Conservation (phyloP, 1,284 basidiomycete species). For the Malassezia slooffiae region DNA sequence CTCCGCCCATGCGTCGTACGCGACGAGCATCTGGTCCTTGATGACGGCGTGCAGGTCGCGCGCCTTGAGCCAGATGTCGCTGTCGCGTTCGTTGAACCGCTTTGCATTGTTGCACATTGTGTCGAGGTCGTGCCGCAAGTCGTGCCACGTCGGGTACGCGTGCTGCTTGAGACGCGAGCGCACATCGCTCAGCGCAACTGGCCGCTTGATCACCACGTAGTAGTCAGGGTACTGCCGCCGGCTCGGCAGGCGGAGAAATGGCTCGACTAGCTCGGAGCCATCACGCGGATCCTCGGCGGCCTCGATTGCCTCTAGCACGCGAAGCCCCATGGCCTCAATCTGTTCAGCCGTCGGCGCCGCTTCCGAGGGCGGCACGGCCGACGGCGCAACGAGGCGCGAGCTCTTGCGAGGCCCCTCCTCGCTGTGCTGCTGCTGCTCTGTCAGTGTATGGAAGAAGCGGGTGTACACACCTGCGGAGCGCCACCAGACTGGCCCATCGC, state of each 20-base stretch:
- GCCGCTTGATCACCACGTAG: slow-evolving; percentile 70
- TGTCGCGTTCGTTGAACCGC: slow-evolving; percentile 74
- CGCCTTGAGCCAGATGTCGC: slow-evolving; percentile 73
- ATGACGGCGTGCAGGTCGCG: slow-evolving; percentile 54
- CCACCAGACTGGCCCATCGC: too few relatives aligned
- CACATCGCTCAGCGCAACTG: slow-evolving; percentile 76
- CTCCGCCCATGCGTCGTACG: slow-evolving; percentile 7
- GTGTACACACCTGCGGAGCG: too few relatives aligned
- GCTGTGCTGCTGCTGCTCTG: neutral
- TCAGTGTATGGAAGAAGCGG: neutral
- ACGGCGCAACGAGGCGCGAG: slow-evolving; percentile 2
- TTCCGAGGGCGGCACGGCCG: neutral
- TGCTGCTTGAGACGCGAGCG: slow-evolving; percentile 57
- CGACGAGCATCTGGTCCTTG: slow-evolving; percentile 17
- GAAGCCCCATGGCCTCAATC: slow-evolving; percentile 2
- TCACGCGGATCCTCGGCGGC: slow-evolving; percentile 22
- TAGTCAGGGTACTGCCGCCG: slow-evolving; percentile 79
- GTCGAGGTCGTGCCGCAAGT: slow-evolving; percentile 69
- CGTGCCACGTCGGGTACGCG: slow-evolving; percentile 59
- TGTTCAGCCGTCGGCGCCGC: slow-evolving; percentile 2
- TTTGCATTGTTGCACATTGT: slow-evolving; percentile 81
- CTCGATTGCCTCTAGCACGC: slow-evolving; percentile 21
- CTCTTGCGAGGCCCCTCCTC: slow-evolving; percentile 13
- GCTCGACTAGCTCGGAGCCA: slow-evolving; percentile 53
- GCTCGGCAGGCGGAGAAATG: slow-evolving; percentile 67